A percentile compares a stretch with the other conserved stretches of the same genome.
Conservation (phyloP, 306 rosid species). For the Chamaecrista fasciculata region DNA sequence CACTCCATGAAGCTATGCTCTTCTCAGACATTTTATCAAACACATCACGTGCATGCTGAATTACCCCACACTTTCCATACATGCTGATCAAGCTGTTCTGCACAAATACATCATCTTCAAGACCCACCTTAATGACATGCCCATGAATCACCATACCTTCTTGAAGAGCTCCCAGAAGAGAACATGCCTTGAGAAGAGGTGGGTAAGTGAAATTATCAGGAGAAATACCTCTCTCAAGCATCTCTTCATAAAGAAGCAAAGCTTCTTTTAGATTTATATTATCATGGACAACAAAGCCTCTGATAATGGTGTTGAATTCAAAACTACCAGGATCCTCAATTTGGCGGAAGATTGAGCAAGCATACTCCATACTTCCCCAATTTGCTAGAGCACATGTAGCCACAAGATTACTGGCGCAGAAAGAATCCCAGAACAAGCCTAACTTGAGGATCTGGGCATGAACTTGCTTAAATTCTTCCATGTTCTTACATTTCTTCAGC, state of each 20-base stretch:
- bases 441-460: conserved; percentile 64
- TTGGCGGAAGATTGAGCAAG: conserved; percentile 73
- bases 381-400: conserved; percentile 68
- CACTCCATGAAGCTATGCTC: conserved; percentile 89
- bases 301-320: conserved; percentile 68
- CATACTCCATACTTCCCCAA: conserved; percentile 90
- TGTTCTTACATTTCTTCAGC: conserved; percentile 61
- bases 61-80: conserved; percentile 63
- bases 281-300: conserved; percentile 58
- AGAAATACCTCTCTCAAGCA: conserved; percentile 61
- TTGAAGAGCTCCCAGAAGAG: conserved; percentile 41
- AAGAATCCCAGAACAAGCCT: conserved; percentile 61
- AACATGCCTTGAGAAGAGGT: conserved; percentile 68
- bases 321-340: conserved; percentile 67
- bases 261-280: conserved; percentile 49
- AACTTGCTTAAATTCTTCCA: conserved; percentile 69
- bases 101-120: conserved; percentile 63
- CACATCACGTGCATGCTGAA: conserved; percentile 41
- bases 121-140: conserved; percentile 57
- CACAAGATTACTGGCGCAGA: conserved; percentile 63
- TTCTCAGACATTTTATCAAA: conserved; percentile 53
- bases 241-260: conserved; percentile 49
- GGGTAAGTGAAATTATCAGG: conserved; percentile 78
- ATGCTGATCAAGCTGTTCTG: conserved; percentile 79
- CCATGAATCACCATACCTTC: conserved; percentile 73